These are phyloP conservation scores for Diplogelasinospora grovesii DNA, from an alignment of 495 filamentous ascomycete species.

Conservation along the genomic window DNA sequence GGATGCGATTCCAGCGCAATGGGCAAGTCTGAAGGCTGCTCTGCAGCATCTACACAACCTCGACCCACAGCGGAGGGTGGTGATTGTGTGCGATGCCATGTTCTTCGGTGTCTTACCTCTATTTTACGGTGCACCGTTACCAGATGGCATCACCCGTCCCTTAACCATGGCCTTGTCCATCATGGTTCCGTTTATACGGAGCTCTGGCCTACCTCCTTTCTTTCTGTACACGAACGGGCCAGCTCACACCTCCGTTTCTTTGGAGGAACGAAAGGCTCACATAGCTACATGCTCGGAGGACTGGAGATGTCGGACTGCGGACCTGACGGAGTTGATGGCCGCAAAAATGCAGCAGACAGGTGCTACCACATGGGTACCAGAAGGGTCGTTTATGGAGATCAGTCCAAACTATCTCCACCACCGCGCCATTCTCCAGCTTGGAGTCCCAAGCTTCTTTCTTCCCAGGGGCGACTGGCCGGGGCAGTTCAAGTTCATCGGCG, in stretches of 20 bases:
- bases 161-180: slow-evolving; percentile 15
- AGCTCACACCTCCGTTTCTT: neutral
- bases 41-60: slow-evolving; percentile 10
- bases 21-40: slow-evolving; percentile 16
- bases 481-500: slow-evolving; percentile 27
- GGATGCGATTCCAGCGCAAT: slow-evolving; percentile 19
- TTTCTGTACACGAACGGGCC: slow-evolving; percentile 9
- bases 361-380: neutral
- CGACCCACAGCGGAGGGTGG: slow-evolving; percentile 13
- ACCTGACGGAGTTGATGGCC: slow-evolving; percentile 2
- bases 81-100: slow-evolving; percentile 23
- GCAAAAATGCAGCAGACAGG: slow-evolving; percentile 2
- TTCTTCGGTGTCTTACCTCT: slow-evolving; percentile 22
- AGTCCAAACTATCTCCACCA: slow-evolving; percentile 25
- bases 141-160: slow-evolving; percentile 2
- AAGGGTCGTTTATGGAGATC: slow-evolving; percentile 4
- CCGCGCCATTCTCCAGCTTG: slow-evolving; percentile 31
- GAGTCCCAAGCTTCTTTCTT: slow-evolving; percentile 28
- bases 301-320: neutral
- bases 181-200: slow-evolving; percentile 23
- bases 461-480: slow-evolving; percentile 28
- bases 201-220: slow-evolving; percentile 18
- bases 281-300: slow-evolving; percentile 3
- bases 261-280: neutral
- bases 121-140: slow-evolving; percentile 14